Percentiles rank a stretch among this genome's conserved stretches.
Evolutionary conservation across 2,329 filamentous ascomycete species (phyloP).

Genomic region (Chalara sp.): DNA sequence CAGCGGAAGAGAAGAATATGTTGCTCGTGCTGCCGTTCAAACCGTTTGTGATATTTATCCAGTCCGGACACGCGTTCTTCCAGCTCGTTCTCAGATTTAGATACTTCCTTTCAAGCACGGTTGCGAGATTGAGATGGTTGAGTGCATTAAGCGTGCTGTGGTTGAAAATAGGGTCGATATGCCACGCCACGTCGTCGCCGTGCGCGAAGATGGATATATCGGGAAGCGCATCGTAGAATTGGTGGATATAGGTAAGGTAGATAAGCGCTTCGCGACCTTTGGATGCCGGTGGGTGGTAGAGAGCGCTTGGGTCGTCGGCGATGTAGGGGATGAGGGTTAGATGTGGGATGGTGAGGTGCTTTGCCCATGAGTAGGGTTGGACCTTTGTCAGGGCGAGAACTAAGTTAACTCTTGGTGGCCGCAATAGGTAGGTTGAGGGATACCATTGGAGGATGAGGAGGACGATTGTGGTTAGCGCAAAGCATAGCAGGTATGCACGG

Average conservation of each 20-base stretch:
- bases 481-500: too few relatives aligned
- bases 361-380: constrained; percentile 6
- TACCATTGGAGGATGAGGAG: too few relatives aligned
- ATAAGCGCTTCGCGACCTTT: constrained; percentile 59
- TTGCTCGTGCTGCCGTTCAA: too few relatives aligned
- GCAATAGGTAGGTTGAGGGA: too few relatives aligned
- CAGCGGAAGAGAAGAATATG: too few relatives aligned
- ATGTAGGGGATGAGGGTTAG: constrained; percentile 35
- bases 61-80: constrained; percentile 47
- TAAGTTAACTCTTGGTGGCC: neutral
- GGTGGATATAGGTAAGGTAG: constrained; percentile 55
- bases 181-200: constrained; percentile 41
- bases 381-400: constrained; percentile 5
- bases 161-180: constrained; percentile 29
- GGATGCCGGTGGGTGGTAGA: constrained; percentile 43
- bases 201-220: constrained; percentile 57
- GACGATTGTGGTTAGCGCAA: too few relatives aligned
- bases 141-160: constrained; percentile 26
- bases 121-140: constrained; percentile 26
- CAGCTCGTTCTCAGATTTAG: constrained; percentile 49
- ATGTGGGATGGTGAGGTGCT: constrained; percentile 2
- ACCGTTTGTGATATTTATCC: constrained; percentile 35
- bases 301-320: constrained; percentile 40
- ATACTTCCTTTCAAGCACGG: constrained; percentile 42
- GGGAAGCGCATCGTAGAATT: constrained; percentile 52